Evolutionary conservation across 805 yeast species (phyloP).

Genomic region (Candida silvatica): DNA sequence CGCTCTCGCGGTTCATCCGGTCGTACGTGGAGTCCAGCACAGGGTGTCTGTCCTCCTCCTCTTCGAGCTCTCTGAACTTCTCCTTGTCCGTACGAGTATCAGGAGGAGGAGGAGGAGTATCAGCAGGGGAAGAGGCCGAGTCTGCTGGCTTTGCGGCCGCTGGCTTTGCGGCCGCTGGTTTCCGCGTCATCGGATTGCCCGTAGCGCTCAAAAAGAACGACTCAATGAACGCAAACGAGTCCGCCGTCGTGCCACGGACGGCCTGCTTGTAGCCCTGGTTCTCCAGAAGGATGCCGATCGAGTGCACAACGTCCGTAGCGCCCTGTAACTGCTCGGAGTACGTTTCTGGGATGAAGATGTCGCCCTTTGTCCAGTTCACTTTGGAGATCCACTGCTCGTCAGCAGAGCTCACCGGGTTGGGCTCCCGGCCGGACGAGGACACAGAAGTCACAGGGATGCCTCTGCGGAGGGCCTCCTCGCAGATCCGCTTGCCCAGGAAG

Average conservation of each 20-base stretch:
- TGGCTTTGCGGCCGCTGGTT: constrained; percentile 13
- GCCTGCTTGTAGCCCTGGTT: constrained; percentile 57
- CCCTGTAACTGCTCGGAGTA: constrained; percentile 39
- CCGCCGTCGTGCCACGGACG: constrained; percentile 27
- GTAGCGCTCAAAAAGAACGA: constrained; percentile 32
- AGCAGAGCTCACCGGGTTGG: constrained; percentile 22
- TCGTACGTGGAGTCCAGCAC: constrained; percentile 39
- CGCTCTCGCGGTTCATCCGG: constrained; percentile 61
- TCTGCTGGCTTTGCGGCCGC: not conserved
- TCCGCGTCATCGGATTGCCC: constrained; percentile 53
- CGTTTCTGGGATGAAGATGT: constrained; percentile 56
- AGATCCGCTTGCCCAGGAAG: constrained; percentile 63
- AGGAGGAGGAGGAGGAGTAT: no score
- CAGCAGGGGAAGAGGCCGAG: not conserved
- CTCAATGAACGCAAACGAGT: constrained; percentile 26
- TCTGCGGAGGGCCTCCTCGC: constrained; percentile 52
- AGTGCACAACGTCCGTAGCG: constrained; percentile 68
- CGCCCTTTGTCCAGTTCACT: constrained; percentile 61
- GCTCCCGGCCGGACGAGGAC: constrained; percentile 46
- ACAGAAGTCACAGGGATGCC: constrained; percentile 65
- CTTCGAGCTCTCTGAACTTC: not conserved
- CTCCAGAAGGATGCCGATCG: constrained; percentile 71
- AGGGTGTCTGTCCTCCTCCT: constrained; percentile 2
- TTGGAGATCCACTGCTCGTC: constrained; percentile 41
- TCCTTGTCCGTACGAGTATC: not conserved